A percentile compares a stretch with the other conserved stretches of the same genome.
Evolutionary conservation across 768 basidiomycete species (phyloP).

Genomic region (Terana coerulea): DNA sequence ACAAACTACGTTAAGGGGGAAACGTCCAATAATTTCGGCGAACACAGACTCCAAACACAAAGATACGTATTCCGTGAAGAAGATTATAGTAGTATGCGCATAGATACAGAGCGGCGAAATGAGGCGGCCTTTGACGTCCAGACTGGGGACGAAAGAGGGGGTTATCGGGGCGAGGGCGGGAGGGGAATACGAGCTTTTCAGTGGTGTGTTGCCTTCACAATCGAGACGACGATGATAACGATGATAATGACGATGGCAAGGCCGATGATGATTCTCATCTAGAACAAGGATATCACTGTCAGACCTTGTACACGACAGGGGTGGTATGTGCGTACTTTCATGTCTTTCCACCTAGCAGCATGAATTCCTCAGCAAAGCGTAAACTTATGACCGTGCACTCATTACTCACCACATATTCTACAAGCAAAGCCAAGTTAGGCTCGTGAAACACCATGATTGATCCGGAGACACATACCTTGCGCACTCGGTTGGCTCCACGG

Average conservation of each 20-base stretch:
- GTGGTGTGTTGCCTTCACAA: slow-evolving; percentile 74
- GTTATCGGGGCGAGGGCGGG: slow-evolving; percentile 13
- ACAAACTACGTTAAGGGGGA: slow-evolving; percentile 9
- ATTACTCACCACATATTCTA: slow-evolving; percentile 87
- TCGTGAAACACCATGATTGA: neutral
- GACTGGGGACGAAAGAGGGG: slow-evolving; percentile 7
- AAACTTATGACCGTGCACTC: neutral
- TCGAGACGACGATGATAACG: slow-evolving; percentile 92
- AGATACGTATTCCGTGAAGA: neutral
- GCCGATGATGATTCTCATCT: slow-evolving; percentile 98
- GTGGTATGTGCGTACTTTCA: slow-evolving; percentile 61
- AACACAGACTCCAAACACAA: neutral
- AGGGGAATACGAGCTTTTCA: slow-evolving; percentile 11
- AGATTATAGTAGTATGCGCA: slow-evolving; percentile 32
- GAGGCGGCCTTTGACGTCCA: neutral
- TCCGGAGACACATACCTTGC: slow-evolving; percentile 65
- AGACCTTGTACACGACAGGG: neutral
- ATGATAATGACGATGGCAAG: slow-evolving; percentile 86
- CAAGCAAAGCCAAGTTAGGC: slow-evolving; percentile 6
- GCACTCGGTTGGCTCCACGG: slow-evolving; percentile 92
- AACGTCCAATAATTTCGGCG: slow-evolving; percentile 2
- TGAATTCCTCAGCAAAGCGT: neutral
- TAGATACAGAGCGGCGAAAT: slow-evolving; percentile 41
- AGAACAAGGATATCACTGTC: slow-evolving; percentile 2
- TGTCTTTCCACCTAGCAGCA: slow-evolving; percentile 85